phyloP scores from a whole-genome alignment of 2,329 filamentous ascomycete genomes.

The Ophiostoma australiae region DNA sequence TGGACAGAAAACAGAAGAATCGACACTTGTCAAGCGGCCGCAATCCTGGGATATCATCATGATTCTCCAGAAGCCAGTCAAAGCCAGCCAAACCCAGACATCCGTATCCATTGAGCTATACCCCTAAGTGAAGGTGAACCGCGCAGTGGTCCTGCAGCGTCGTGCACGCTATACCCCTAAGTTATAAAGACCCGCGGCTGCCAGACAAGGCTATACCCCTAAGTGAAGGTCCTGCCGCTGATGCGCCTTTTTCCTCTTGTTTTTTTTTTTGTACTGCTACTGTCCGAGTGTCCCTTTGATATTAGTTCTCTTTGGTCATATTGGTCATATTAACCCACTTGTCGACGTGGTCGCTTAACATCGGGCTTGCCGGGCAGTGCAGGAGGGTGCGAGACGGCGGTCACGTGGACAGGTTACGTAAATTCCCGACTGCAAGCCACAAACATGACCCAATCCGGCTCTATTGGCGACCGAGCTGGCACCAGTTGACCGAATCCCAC shows the following conservation, averaged over 20 bases:
- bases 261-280: background rate
- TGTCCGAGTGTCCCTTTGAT: background rate
- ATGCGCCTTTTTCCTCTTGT: slow-evolving; percentile 7
- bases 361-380: background rate
- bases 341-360: slow-evolving; percentile 1
- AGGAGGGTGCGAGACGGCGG: background rate
- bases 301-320: background rate
- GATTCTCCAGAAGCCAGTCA: background rate
- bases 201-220: slow-evolving; percentile 27
- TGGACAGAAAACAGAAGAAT: background rate
- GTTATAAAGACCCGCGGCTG: slow-evolving; percentile 3
- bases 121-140: slow-evolving; percentile 27
- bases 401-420: background rate
- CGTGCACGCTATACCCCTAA: slow-evolving; percentile 12
- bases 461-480: background rate
- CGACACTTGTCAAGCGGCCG: background rate
- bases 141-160: slow-evolving; percentile 1
- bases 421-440: slow-evolving; percentile 2
- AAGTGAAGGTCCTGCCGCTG: slow-evolving; percentile 26
- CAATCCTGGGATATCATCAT: background rate
- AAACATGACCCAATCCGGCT: background rate
- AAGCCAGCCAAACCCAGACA: background rate
- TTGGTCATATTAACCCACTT: slow-evolving; percentile 9
- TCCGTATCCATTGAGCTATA: slow-evolving; percentile 21
- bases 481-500: background rate